Conservation (phyloP, 2,329 filamentous ascomycete species). For the Sarocladium strictum region DNA sequence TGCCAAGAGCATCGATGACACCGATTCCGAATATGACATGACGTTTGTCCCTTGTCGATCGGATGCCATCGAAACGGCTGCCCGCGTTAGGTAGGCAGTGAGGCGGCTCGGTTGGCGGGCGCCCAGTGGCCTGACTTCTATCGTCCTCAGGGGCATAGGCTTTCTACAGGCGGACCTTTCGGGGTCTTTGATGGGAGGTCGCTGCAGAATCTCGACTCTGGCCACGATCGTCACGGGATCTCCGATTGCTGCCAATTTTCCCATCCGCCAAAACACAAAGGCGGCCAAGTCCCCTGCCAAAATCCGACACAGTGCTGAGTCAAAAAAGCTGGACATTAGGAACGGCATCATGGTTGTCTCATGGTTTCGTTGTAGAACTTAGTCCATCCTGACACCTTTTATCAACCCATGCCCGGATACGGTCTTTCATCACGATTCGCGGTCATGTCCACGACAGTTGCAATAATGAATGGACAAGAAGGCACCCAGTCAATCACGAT, state of each 20-base stretch:
- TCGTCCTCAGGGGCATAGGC: no score
- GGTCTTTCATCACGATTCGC: neutral
- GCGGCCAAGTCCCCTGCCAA: no score
- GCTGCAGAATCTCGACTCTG: neutral
- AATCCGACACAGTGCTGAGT: no score
- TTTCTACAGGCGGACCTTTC: no score
- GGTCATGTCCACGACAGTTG: neutral
- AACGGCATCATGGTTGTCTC: neutral
- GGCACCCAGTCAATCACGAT: no score
- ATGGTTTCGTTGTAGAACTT: neutral
- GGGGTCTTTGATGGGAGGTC: no score
- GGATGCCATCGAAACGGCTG: neutral
- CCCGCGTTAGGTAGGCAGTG: neutral
- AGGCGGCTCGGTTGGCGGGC: no score
- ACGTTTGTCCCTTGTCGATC: neutral
- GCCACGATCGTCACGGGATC: neutral
- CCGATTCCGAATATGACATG: conserved; percentile 1
- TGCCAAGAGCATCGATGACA: neutral
- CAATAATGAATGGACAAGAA: no score
- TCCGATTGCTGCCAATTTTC: neutral
- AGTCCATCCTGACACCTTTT: neutral
- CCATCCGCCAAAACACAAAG: neutral
- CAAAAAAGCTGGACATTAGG: no score
- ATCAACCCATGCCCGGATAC: neutral
- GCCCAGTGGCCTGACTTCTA: no score